Percentiles rank a stretch among this genome's conserved stretches.
phyloP scores from a whole-genome alignment of 129 eudicot genomes.

The Helianthus annuus region DNA sequence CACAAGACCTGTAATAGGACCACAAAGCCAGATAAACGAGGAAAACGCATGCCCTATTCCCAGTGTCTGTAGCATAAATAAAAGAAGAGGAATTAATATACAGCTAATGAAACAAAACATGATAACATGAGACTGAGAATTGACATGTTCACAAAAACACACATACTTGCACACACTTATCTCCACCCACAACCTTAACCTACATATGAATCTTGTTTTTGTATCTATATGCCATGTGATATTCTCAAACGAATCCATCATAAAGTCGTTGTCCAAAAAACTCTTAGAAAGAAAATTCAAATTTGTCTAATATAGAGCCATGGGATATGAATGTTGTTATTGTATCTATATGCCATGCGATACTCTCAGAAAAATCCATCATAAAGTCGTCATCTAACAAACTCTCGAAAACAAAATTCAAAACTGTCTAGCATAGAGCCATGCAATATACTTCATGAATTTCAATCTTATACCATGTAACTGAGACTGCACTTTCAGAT shows the following conservation, averaged over 20 bases:
- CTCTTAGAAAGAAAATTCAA: not conserved
- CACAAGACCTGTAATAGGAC: slow-evolving; percentile 98
- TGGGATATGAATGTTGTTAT: not conserved
- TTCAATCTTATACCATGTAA: not conserved
- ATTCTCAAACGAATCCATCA: slow-evolving; percentile 12
- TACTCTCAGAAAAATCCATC: slow-evolving; percentile 10
- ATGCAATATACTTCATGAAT: slow-evolving; percentile 3
- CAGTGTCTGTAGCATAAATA: slow-evolving; percentile 71
- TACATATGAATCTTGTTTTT: not conserved
- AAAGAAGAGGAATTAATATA: slow-evolving; percentile 15
- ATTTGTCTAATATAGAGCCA: not conserved
- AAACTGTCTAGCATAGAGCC: slow-evolving; percentile 1
- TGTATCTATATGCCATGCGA: not conserved
- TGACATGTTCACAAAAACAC: not conserved
- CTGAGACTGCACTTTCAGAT: too few species aligned
- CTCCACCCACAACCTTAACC: slow-evolving; percentile 7
- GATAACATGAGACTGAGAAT: slow-evolving; percentile 9
- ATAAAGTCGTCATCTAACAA: slow-evolving; percentile 8
- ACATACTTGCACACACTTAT: not conserved
- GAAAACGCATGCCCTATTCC: slow-evolving; percentile 95
- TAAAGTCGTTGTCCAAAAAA: slow-evolving; percentile 10
- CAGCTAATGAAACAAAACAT: not conserved
- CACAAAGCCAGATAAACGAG: slow-evolving; percentile 98
- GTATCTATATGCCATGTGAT: not conserved
- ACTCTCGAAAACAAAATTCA: not conserved